Percentiles rank a stretch among this genome's conserved stretches.
These are phyloP conservation scores for Trichoderma atroviride DNA, from an alignment of 2,329 filamentous ascomycete genomes.

Conservation along the genomic window DNA sequence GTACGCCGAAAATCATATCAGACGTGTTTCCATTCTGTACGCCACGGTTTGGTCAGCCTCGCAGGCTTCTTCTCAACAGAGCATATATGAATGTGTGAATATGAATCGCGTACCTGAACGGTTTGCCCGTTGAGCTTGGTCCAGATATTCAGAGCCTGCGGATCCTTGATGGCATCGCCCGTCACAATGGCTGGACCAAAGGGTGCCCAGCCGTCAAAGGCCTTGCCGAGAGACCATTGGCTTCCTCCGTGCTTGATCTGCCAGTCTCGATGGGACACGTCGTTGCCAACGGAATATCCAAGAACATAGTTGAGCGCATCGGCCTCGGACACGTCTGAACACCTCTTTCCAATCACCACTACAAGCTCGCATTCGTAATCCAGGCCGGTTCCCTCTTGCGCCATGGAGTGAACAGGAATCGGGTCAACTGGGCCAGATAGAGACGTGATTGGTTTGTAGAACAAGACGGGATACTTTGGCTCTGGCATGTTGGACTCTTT, in stretches of 20 bases:
- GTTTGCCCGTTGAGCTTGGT: conserved; percentile 63
- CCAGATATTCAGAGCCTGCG: conserved; percentile 58
- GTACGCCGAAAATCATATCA: conserved; percentile 67
- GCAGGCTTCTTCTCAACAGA: neutral
- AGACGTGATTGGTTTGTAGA: conserved; percentile 65
- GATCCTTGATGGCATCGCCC: conserved; percentile 56
- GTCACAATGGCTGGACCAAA: conserved; percentile 73
- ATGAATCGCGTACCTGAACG: conserved; percentile 49
- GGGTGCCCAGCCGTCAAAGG: conserved; percentile 76
- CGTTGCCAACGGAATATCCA: conserved; percentile 75
- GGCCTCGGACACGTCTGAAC: conserved; percentile 64
- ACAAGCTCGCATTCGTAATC: conserved; percentile 85
- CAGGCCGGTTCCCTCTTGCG: conserved; percentile 65
- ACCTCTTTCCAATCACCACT: conserved; percentile 69
- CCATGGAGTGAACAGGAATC: conserved; percentile 66
- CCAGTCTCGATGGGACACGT: conserved; percentile 80
- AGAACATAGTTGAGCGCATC: conserved; percentile 72
- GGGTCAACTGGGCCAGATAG: conserved; percentile 66
- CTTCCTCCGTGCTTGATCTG: conserved; percentile 68
- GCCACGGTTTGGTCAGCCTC: conserved; percentile 24
- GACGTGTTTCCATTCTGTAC: conserved; percentile 54
- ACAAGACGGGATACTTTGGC: conserved; percentile 72
- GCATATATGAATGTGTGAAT: neutral
- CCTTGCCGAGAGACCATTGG: conserved; percentile 73
- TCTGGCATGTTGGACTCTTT: conserved; percentile 69